phyloP scores from a whole-genome alignment of 768 basidiomycete species.

The Sporobolomyces pararoseus region DNA sequence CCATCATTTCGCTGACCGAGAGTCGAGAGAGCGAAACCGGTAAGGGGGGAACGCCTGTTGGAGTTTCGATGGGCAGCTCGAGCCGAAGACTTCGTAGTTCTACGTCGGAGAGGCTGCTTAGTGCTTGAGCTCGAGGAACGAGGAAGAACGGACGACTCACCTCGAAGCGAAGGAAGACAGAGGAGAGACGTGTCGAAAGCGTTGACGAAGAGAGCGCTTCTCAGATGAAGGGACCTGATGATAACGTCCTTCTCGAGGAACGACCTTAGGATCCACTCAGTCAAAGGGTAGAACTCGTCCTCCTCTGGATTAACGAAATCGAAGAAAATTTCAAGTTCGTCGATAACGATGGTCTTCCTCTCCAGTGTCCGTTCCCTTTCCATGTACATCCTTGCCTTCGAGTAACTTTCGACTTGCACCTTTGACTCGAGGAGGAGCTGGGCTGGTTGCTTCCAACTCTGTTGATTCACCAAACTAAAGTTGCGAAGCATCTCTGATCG shows the following conservation, averaged over 20 bases:
- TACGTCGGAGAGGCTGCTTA: not conserved
- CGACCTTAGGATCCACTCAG: not conserved
- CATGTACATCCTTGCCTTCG: not conserved
- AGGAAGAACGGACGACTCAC: not conserved
- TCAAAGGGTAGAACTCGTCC: conserved; percentile 25
- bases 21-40: conserved; percentile 3
- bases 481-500: conserved; percentile 8
- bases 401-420: conserved; percentile 26
- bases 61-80: conserved; percentile 18
- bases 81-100: conserved; percentile 20
- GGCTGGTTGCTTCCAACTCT: conserved; percentile 3
- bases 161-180: conserved; percentile 1
- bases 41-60: not conserved
- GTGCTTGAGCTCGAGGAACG: too few species aligned
- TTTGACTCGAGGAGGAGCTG: conserved; percentile 23
- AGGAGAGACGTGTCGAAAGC: conserved; percentile 24
- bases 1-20: conserved; percentile 18
- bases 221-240: conserved; percentile 13
- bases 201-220: conserved; percentile 12
- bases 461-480: conserved; percentile 13
- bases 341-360: not conserved
- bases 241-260: not conserved
- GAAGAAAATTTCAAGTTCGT: conserved; percentile 32
- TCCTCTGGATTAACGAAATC: conserved; percentile 21
- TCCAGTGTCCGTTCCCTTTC: not conserved